These are phyloP conservation scores for Theobroma grandiflorum DNA, from an alignment of 441 rosid genomes.

Conservation along the genomic window DNA sequence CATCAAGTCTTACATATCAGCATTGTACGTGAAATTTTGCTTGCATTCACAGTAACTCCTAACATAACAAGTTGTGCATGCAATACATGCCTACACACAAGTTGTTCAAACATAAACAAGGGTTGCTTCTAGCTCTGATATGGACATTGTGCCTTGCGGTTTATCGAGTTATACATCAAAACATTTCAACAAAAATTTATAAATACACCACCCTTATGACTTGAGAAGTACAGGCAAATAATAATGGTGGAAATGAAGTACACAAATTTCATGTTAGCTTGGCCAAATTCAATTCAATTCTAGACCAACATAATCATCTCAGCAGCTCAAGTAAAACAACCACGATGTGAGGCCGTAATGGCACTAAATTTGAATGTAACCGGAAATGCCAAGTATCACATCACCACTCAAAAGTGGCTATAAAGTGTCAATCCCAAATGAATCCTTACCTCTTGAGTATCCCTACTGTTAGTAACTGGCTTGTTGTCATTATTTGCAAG, in stretches of 20 bases:
- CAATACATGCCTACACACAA: constrained; percentile 6
- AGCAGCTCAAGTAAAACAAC: constrained; percentile 14
- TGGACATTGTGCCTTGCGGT: not conserved
- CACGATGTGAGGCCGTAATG: not conserved
- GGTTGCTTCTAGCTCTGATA: constrained; percentile 14
- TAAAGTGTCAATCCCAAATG: constrained; percentile 14
- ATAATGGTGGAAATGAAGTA: not conserved
- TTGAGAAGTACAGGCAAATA: not conserved
- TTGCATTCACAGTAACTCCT: not conserved
- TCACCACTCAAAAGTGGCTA: constrained; percentile 11
- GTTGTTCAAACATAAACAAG: constrained; percentile 4
- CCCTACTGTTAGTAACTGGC: constrained; percentile 67
- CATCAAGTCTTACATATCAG: constrained; percentile 14
- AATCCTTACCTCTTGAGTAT: constrained; percentile 62
- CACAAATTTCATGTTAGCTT: constrained; percentile 8
- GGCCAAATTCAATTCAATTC: constrained; percentile 7
- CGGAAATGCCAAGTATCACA: not conserved
- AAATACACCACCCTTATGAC: not conserved
- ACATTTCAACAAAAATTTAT: not conserved
- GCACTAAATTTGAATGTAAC: constrained; percentile 18
- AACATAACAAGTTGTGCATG: constrained; percentile 5
- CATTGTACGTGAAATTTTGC: not conserved
- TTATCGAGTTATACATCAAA: not conserved
- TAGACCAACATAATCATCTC: constrained; percentile 16
- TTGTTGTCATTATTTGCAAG: constrained; percentile 57